A percentile compares a stretch with the other conserved stretches of the same genome.
These are phyloP conservation scores for Citrus sp. DNA, from an alignment of 345 rosid species.

Conservation along the genomic window DNA sequence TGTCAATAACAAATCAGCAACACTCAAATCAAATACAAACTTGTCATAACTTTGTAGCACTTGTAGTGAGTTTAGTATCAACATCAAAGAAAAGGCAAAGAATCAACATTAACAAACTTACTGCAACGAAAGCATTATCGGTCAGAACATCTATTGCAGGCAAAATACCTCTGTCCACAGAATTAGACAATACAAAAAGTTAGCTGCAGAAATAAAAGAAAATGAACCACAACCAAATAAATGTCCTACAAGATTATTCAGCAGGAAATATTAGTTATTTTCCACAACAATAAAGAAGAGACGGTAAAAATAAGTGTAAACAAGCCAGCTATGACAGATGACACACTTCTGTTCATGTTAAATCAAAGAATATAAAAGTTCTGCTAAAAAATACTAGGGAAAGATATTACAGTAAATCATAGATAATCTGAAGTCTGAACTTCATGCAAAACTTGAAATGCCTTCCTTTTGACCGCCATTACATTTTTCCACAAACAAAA, in stretches of 20 bases:
- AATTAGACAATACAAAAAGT: constrained; percentile 23
- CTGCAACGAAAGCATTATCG: constrained; percentile 64
- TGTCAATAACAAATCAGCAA: not conserved
- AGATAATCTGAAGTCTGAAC: not conserved
- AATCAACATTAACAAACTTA: constrained; percentile 32
- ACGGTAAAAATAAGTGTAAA: not conserved
- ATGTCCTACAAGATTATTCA: not conserved
- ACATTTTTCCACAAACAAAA: not conserved
- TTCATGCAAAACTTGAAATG: not conserved
- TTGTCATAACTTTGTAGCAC: not conserved
- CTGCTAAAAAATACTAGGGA: not conserved
- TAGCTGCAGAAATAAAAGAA: constrained; percentile 7
- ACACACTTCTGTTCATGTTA: not conserved
- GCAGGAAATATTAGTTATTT: not conserved
- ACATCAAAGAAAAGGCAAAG: not conserved
- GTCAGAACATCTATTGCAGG: constrained; percentile 72
- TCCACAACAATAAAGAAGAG: not conserved
- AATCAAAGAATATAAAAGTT: not conserved
- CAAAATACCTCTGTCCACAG: constrained; percentile 78
- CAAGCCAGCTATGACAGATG: not conserved
- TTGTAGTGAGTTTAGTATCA: not conserved
- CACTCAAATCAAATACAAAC: not conserved
- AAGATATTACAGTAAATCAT: not conserved
- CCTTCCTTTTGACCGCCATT: not conserved
- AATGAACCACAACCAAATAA: not conserved